Base-by-base conservation (phyloP, 495 filamentous ascomycete genomes). In the Geopyxis carbonaria region DNA sequence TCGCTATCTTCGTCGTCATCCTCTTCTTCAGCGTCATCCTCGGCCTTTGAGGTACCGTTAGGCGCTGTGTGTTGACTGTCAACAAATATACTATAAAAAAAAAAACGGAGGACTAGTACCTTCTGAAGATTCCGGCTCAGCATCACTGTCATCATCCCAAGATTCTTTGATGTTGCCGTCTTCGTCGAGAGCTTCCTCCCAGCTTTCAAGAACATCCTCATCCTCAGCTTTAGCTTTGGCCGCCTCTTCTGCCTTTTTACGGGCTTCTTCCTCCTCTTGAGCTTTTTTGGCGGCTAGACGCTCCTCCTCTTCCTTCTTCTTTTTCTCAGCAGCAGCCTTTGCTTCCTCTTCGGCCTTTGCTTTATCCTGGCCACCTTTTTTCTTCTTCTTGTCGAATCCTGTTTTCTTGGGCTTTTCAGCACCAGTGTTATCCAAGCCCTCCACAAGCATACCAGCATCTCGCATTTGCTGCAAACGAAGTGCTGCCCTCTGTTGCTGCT, bases 1-100 rank as follows among this genome's bases (percentile, higher is more conserved):
- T 87, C 81, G 3, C 80, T 82, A 56, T 94, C 86, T 80, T 85
- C 93, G 63, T 77, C 86, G 40, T 92, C 85, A 49, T 92, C 91
- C 22, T 41, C 38, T 46, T 28, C 61, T 45, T 22, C 53, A 5
- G 31, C 51, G 18, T 50, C 45, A 9, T 57, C 44, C 0, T 46
- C 45, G 6, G 51, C 42, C 40, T 61, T 51, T 22, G n/a, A n/a
- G n/a, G 46, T 42, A n/a, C 41, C 43, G 23, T 36, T 43, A 5
- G 39, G 28, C 18, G 45, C 22, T 25, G 7, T 36, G 44, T 27
- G 32, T 37, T 50, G 15, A 25, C 25, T 25, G 11, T 6, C 22
- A 25, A 8, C 16, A 25, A 27, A 40, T 15, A 29, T 11, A n/a
- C 6, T 23, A 16, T 22, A 28, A 2, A 10, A 25, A 23, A 23